Conservation (phyloP, 1,284 basidiomycete genomes). For the Rhodotorula sp. region DNA sequence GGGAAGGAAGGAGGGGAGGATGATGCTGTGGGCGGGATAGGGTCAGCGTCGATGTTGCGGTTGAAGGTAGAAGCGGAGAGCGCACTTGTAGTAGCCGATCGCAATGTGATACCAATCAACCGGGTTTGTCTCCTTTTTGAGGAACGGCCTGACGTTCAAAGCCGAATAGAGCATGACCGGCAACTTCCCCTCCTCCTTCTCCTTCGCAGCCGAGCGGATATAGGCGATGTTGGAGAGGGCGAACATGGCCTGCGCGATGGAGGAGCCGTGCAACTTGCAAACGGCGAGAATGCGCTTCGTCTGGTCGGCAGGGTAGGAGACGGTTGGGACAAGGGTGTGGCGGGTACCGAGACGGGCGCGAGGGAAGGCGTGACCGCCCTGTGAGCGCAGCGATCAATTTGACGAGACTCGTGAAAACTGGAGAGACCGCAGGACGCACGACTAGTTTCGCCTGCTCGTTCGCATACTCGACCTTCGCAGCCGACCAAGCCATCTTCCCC, state of each 20-base stretch:
- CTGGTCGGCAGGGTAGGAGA: constrained; percentile 57
- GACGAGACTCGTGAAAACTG: neutral
- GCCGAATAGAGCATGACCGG: constrained; percentile 76
- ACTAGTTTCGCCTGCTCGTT: constrained; percentile 51
- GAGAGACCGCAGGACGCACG: constrained; percentile 32
- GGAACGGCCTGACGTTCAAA: constrained; percentile 66
- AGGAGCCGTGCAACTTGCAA: constrained; percentile 68
- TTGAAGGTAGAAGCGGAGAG: neutral
- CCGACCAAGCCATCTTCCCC: constrained; percentile 43
- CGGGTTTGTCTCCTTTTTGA: constrained; percentile 48
- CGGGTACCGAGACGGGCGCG: constrained; percentile 51
- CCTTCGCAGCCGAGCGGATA: constrained; percentile 52
- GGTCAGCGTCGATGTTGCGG: neutral
- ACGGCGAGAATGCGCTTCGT: constrained; percentile 57
- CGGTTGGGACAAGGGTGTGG: constrained; percentile 64
- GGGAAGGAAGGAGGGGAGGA: constrained; percentile 64
- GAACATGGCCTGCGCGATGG: constrained; percentile 70
- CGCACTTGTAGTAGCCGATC: constrained; percentile 53
- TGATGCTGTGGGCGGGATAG: constrained; percentile 54
- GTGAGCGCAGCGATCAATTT: neutral
- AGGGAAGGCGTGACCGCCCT: constrained; percentile 66
- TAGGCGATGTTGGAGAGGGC: constrained; percentile 69
- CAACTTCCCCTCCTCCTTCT: constrained; percentile 48
- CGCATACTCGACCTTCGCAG: constrained; percentile 60
- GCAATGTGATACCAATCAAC: constrained; percentile 66